Evolutionary conservation across 2,329 filamentous ascomycete species (phyloP), one percentile per base, ranked within the genome.

Genomic region (Trichoderma cornu-damae): DNA sequence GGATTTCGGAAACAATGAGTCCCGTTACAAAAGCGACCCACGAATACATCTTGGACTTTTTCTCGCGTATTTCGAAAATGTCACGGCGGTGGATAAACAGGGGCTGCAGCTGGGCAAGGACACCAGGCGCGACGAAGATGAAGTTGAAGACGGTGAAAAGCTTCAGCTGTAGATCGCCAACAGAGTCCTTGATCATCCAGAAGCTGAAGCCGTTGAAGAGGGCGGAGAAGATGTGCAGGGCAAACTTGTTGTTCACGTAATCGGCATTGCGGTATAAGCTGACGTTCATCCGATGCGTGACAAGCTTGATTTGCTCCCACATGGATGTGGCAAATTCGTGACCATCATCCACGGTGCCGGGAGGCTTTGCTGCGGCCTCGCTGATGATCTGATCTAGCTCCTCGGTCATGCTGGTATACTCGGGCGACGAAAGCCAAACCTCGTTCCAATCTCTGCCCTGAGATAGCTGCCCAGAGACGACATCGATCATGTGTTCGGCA

Each of bases 311-410:
- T 68, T 93, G 89, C 30, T 79, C 70, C 62, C 67, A 73, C 61
- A 91, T 81, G 0, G 86, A 79, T 6, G 83, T 85, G 0, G 89
- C 89, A 61, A 91, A 93, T 69, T 91, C 87, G 49, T 83, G 77
- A 59, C 82, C 87, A 52, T 79, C 75, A 22, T 77, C 73, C 58
- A 67, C 62, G 61, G 67, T 74, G 52, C 69, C 56, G 4, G 48
- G 48, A 3, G 76, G 69, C 61, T 73, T 76, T 16, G 73, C 60
- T 0, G 77, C 76, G 0, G 86, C 81, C 3, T 81, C 79, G 2
- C 75, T 66, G 60, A 84, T 80, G 61, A 90, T 81, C 2, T 72
- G 72, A 40, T 87, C 80, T 4, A 92, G 87, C 62, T 90, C 84
- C 8, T 77, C 69, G 14, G 81, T 72, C 35, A 88, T 72, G 3